Evolutionary conservation across 306 rosid species (phyloP), one percentile per base, ranked within the genome.

Genomic region (Datisca glomerata): DNA sequence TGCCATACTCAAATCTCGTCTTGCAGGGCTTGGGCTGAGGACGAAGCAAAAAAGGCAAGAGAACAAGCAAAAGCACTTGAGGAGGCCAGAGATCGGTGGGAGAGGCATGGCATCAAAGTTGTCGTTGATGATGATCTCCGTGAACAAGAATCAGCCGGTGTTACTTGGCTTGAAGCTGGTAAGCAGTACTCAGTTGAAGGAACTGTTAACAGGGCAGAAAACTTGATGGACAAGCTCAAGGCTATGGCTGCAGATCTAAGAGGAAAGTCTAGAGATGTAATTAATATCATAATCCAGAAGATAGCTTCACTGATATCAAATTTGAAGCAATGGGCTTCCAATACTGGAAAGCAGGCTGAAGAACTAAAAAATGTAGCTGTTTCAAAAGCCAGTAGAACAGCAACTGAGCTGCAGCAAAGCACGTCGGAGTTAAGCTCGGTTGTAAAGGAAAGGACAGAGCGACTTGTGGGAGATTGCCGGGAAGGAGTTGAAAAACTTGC

Each of bases 41-140:
- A 91, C 20, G 98, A 91, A 69, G 96, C 98, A 18, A 84, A 73
- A 65, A 71, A 92, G 55, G 98, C 87, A 43, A 78, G 85, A 61
- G 96, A 78, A 63, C 93, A 91, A 41, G 96, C 86, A 39, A 84
- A 60, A 62, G 68, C 76, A 20, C 81, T 91, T 13, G 98, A 91
- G 60, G 96, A 91, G 65, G 96, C 98, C 45, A 71, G 98, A 53
- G 81, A 72, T 50, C 86, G 86, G 38, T 91, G 98, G 98, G 98
- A 78, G 79, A 84, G 64, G 55, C 86, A 69, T 1, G 98, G 98
- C 44, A 91, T 91, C 78, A 91, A 84, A 65, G 86, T 91, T 47
- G 72, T 84, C 6, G 98, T 91, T 33, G 98, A 78, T 13, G 71
- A 73, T 2, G 85, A 91, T 47, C 98, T 91, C n/a, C 86, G 72